phyloP scores from a whole-genome alignment of 345 rosid genomes.

The Garcia nutans region DNA sequence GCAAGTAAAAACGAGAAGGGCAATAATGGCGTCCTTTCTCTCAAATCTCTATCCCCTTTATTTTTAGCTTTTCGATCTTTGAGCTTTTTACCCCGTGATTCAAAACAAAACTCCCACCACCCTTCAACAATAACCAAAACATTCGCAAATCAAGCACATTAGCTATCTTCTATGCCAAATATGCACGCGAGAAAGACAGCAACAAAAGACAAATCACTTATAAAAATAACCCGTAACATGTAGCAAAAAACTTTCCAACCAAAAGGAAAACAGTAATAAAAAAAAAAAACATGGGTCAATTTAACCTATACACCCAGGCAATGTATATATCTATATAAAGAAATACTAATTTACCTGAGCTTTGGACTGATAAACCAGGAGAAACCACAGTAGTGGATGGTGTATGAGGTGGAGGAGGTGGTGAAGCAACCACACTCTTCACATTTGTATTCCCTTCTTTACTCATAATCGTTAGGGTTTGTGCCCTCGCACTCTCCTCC shows the following conservation, averaged over 20 bases:
- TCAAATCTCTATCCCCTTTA: conserved; percentile 6
- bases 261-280: background rate
- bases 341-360: conserved; percentile 46
- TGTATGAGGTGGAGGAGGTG: conserved; percentile 63
- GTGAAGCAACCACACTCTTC: conserved; percentile 33
- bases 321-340: background rate
- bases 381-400: conserved; percentile 62
- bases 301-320: conserved; percentile 9
- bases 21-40: conserved; percentile 50
- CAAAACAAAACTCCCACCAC: background rate
- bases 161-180: conserved; percentile 18
- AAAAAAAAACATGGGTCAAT: background rate
- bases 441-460: conserved; percentile 13
- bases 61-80: conserved; percentile 28
- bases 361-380: conserved; percentile 64
- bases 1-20: conserved; percentile 24
- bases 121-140: background rate
- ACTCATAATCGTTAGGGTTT: conserved; percentile 16
- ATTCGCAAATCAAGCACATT: conserved; percentile 15
- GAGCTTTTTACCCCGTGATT: conserved; percentile 26
- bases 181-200: conserved; percentile 32
- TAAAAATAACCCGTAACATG: background rate
- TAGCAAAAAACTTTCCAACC: background rate
- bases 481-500: conserved; percentile 55
- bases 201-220: conserved; percentile 31